Percentiles rank a stretch among this genome's conserved stretches.
Evolutionary conservation across 78 protist genomes (phyloP).

Genomic region (Dictyostelium brefeldianum): DNA sequence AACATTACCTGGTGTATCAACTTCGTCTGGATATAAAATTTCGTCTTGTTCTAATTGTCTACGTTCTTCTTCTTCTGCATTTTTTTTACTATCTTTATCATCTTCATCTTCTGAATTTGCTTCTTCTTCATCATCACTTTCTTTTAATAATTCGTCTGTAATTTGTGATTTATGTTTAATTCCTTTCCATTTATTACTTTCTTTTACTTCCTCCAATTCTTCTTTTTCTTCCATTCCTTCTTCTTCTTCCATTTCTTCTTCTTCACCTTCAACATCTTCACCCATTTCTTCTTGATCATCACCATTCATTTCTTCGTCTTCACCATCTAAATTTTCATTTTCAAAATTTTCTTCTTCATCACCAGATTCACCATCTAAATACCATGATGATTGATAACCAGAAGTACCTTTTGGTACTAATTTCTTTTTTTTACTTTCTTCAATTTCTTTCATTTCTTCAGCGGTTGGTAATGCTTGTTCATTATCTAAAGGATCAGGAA

Average conservation of each 20-base stretch:
- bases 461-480: constrained; percentile 89
- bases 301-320: not conserved
- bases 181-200: constrained; percentile 62
- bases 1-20: constrained; percentile 92
- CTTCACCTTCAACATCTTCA: constrained; percentile 15
- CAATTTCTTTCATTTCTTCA: constrained; percentile 83
- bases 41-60: constrained; percentile 30
- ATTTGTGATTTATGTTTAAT: constrained; percentile 56
- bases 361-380: constrained; percentile 82
- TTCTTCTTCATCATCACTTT: constrained; percentile 6
- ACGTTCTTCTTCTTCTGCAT: constrained; percentile 27
- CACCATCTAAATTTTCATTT: constrained; percentile 19
- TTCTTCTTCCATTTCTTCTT: constrained; percentile 23
- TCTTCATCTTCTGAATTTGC: constrained; percentile 23
- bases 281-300: not conserved
- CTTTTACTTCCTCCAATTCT: constrained; percentile 37
- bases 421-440: constrained; percentile 55
- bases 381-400: constrained; percentile 92
- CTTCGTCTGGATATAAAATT: constrained; percentile 93
- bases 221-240: constrained; percentile 1
- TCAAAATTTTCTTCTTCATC: constrained; percentile 77
- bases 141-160: constrained; percentile 35
- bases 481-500: constrained; percentile 66
- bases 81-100: not conserved
- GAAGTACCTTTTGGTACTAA: constrained; percentile 91